Evolutionary conservation across 805 yeast species (phyloP).

Genomic region (Grigorovia transvaalensis): DNA sequence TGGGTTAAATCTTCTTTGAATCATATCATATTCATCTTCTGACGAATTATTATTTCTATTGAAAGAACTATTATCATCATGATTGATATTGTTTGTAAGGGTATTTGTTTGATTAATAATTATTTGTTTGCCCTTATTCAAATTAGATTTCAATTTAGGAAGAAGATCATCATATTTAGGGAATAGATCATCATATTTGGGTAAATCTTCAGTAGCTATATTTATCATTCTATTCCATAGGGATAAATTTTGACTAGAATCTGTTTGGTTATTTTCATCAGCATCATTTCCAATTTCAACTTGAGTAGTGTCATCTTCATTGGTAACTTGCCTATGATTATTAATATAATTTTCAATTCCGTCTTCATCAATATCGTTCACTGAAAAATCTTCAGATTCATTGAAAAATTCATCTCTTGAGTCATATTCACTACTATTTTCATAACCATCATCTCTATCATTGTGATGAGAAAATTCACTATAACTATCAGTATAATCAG

Average conservation of each 20-base stretch:
- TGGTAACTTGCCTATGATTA: background rate
- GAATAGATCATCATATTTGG: conserved; percentile 66
- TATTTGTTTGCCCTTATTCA: background rate
- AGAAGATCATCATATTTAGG: conserved; percentile 62
- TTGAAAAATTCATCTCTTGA: conserved; percentile 8
- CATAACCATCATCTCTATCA: conserved; percentile 23
- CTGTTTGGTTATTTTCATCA: background rate
- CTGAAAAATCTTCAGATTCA: background rate
- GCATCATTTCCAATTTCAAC: too few relatives aligned
- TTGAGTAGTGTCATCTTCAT: background rate
- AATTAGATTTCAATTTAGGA: conserved; percentile 31
- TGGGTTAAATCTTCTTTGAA: conserved; percentile 29
- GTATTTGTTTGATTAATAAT: background rate
- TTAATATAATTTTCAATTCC: background rate
- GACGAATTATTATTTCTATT: conserved; percentile 6
- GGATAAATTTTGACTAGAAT: conserved; percentile 16
- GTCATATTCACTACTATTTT: conserved; percentile 13
- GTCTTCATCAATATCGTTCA: background rate
- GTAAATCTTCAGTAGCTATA: conserved; percentile 41
- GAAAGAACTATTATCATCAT: background rate
- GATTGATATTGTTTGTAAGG: background rate
- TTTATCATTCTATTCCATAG: conserved; percentile 31
- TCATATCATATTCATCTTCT: conserved; percentile 26
- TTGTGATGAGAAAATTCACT: background rate
- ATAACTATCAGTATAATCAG: background rate